These are phyloP conservation scores for Smallanthus sonchifolius DNA, from an alignment of 129 eudicot genomes.

Conservation along the genomic window DNA sequence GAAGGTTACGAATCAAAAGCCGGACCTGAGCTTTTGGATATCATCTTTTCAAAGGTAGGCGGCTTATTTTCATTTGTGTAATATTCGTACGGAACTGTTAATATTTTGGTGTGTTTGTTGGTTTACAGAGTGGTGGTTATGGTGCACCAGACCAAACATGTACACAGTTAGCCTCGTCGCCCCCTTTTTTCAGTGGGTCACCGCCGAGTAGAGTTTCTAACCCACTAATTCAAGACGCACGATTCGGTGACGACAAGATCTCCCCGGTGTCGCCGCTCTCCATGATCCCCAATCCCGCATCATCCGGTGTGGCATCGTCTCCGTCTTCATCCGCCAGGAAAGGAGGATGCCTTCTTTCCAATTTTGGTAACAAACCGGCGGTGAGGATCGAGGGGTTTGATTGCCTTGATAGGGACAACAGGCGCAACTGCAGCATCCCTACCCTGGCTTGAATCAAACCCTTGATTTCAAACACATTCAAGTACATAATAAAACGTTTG, in stretches of 20 bases:
- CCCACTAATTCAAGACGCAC: slow-evolving; percentile 88
- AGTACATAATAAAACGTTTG: slow-evolving; percentile 30
- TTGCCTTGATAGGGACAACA: slow-evolving; percentile 72
- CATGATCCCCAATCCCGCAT: slow-evolving; percentile 38
- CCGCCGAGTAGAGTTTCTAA: slow-evolving; percentile 99
- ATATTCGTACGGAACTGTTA: neutral
- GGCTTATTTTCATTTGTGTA: neutral
- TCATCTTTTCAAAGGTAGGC: slow-evolving; percentile 75
- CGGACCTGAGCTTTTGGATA: slow-evolving; percentile 84
- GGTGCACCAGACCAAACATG: slow-evolving; percentile 44
- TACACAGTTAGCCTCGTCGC: slow-evolving; percentile 80
- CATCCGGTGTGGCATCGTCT: slow-evolving; percentile 36
- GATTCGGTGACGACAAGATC: slow-evolving; percentile 64
- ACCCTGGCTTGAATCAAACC: slow-evolving; percentile 61
- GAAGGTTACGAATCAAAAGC: slow-evolving; percentile 74
- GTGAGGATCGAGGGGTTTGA: slow-evolving; percentile 94
- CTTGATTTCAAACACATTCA: slow-evolving; percentile 2
- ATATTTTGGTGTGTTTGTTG: neutral
- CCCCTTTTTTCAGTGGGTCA: slow-evolving; percentile 98
- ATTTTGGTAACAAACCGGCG: slow-evolving; percentile 91
- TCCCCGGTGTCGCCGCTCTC: slow-evolving; percentile 55
- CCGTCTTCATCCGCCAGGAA: slow-evolving; percentile 56
- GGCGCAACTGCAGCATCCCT: slow-evolving; percentile 94
- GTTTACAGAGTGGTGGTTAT: slow-evolving; percentile 55
- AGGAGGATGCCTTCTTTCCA: slow-evolving; percentile 69